phyloP scores from a whole-genome alignment of 2,329 filamentous ascomycete species.

The Fusarium veterinarium region DNA sequence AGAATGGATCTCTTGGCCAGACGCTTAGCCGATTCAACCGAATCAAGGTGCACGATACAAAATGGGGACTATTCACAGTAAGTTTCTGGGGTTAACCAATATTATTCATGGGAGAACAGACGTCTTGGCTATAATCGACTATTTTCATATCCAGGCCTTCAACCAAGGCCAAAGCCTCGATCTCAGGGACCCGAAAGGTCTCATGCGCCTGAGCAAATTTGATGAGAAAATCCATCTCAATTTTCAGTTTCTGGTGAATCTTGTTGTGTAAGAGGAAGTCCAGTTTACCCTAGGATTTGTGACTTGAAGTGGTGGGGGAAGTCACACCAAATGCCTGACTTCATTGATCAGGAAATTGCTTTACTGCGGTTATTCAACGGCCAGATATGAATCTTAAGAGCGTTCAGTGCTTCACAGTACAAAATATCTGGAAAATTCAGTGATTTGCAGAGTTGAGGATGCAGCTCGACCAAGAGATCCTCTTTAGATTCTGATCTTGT shows the following conservation, averaged over 20 bases:
- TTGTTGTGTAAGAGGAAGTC: background rate
- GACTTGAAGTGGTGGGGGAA: conserved; percentile 23
- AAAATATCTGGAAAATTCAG: background rate
- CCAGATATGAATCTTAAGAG: background rate
- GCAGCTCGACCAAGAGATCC: conserved; percentile 59
- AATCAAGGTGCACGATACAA: conserved; percentile 78
- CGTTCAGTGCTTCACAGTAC: background rate
- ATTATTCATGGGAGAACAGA: conserved; percentile 57
- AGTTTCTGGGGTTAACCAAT: conserved; percentile 31
- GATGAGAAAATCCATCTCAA: conserved; percentile 80
- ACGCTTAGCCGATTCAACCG: conserved; percentile 70
- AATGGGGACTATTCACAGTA: conserved; percentile 77
- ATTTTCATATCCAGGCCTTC: conserved; percentile 76
- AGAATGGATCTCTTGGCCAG: conserved; percentile 84
- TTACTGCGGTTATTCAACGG: background rate
- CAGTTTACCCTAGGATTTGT: conserved; percentile 6
- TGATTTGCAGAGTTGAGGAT: conserved; percentile 9
- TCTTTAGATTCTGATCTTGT: conserved; percentile 61
- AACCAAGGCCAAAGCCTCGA: conserved; percentile 80
- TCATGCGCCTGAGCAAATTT: conserved; percentile 92
- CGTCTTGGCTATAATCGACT: conserved; percentile 78
- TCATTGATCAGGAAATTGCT: background rate
- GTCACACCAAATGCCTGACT: background rate
- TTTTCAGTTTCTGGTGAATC: background rate
- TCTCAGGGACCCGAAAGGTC: conserved; percentile 87